phyloP scores from a whole-genome alignment of 2,329 filamentous ascomycete genomes.

The Fusarium siculi region DNA sequence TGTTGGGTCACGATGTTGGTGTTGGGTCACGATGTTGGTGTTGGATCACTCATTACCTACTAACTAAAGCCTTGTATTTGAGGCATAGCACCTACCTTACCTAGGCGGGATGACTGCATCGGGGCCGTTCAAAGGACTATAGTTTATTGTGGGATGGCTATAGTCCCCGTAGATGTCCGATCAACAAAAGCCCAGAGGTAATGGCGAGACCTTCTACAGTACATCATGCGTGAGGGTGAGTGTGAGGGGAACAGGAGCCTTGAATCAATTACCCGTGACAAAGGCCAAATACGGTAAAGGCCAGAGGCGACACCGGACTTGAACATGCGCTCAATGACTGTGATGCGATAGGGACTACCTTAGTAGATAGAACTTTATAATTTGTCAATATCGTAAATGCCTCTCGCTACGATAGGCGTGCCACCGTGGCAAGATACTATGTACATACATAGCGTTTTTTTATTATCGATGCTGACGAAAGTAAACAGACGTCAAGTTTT shows the following conservation, averaged over 20 bases:
- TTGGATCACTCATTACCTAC: not conserved
- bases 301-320: conserved; percentile 7
- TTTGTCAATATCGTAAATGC: conserved; percentile 10
- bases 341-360: not conserved
- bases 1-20: too few species aligned
- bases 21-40: not conserved
- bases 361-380: not conserved
- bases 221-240: conserved; percentile 9
- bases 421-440: conserved; percentile 6
- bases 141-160: conserved; percentile 36
- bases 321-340: not conserved
- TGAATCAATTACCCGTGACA: conserved; percentile 5
- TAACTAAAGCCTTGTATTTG: not conserved
- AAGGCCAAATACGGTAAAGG: conserved; percentile 8
- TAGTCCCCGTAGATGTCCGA: conserved; percentile 26
- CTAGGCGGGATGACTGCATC: conserved; percentile 2
- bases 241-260: conserved; percentile 17
- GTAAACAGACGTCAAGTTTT: not conserved
- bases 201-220: conserved; percentile 39
- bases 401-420: conserved; percentile 6
- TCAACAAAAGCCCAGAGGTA: conserved; percentile 34
- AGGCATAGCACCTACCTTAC: not conserved
- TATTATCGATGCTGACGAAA: not conserved
- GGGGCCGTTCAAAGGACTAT: conserved; percentile 22
- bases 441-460: conserved; percentile 3